phyloP scores from a whole-genome alignment of 2,329 filamentous ascomycete species.

The Clonostachys solani region DNA sequence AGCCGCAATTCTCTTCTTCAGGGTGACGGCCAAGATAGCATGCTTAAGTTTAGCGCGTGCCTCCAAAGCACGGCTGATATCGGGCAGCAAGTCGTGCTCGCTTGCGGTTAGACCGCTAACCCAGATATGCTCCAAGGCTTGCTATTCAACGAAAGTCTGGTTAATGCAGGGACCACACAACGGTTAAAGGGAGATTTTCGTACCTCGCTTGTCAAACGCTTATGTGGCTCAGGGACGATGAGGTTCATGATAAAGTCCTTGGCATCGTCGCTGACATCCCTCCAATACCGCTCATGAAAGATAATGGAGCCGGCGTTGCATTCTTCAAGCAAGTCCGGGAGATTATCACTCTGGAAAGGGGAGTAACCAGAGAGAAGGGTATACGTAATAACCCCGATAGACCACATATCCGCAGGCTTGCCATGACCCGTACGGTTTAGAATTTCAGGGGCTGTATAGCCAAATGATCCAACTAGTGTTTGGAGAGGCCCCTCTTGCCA shows the following conservation, averaged over 20 bases:
- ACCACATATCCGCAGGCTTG: slow-evolving; percentile 99
- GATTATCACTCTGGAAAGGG: slow-evolving; percentile 91
- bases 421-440: slow-evolving; percentile 98
- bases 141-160: slow-evolving; percentile 30
- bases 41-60: slow-evolving; percentile 86
- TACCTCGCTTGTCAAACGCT: slow-evolving; percentile 75
- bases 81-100: slow-evolving; percentile 94
- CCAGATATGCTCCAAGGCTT: slow-evolving; percentile 81
- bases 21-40: slow-evolving; percentile 93
- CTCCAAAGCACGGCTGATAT: slow-evolving; percentile 85
- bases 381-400: slow-evolving; percentile 96
- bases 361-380: slow-evolving; percentile 97
- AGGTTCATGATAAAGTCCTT: slow-evolving; percentile 89
- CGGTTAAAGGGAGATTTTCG: slow-evolving; percentile 13
- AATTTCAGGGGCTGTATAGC: slow-evolving; percentile 94
- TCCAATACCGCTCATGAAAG: slow-evolving; percentile 98
- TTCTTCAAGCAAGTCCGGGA: slow-evolving; percentile 91
- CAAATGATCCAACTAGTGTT: slow-evolving; percentile 98
- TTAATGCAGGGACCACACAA: neutral
- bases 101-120: slow-evolving; percentile 86
- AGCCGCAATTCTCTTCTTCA: slow-evolving; percentile 90
- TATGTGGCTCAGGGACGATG: slow-evolving; percentile 72
- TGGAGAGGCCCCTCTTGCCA: slow-evolving; percentile 87
- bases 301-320: slow-evolving; percentile 79
- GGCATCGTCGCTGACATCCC: slow-evolving; percentile 90